Percentiles rank a stretch among this genome's conserved stretches.
Conservation (phyloP, 1,284 basidiomycete species). For the Clitocybe nebularis region DNA sequence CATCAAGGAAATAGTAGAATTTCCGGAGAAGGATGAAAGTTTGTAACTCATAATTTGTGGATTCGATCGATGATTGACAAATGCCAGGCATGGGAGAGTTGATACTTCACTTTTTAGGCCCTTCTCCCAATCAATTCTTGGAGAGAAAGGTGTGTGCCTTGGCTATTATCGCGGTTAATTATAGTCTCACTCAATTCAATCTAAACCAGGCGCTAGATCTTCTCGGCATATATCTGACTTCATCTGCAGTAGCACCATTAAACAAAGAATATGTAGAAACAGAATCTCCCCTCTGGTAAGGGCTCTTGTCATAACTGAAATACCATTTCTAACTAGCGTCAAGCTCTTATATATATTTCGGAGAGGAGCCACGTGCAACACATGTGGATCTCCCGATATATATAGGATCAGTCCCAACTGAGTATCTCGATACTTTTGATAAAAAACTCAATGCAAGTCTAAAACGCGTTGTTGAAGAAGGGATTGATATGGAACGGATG, state of each 20-base stretch:
- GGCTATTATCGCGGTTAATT: background rate
- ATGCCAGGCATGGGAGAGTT: constrained; percentile 75
- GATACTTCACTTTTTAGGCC: constrained; percentile 78
- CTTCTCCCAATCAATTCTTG: constrained; percentile 69
- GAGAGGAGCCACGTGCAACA: constrained; percentile 75
- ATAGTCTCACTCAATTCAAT: constrained; percentile 4
- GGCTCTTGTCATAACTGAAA: constrained; percentile 16
- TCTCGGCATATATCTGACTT: constrained; percentile 86
- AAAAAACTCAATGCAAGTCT: constrained; percentile 71
- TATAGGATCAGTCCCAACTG: constrained; percentile 82
- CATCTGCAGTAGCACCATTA: constrained; percentile 84
- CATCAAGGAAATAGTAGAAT: constrained; percentile 72
- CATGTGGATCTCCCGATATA: constrained; percentile 74
- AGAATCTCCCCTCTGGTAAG: constrained; percentile 83
- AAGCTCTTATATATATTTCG: constrained; percentile 84
- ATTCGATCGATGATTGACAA: background rate
- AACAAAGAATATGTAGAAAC: constrained; percentile 94
- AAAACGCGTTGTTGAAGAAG: constrained; percentile 66
- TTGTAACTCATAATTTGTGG: constrained; percentile 13
- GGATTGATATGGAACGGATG: constrained; percentile 93
- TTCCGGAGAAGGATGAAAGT: constrained; percentile 98
- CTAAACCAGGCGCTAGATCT: constrained; percentile 73
- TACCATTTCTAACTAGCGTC: constrained; percentile 15
- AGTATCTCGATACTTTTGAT: constrained; percentile 73
- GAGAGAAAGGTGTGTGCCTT: constrained; percentile 59